Percentiles rank a stretch among this genome's conserved stretches.
These are phyloP conservation scores for Fistulifera solaris DNA, from an alignment of 108 stramenopile species.

Conservation along the genomic window DNA sequence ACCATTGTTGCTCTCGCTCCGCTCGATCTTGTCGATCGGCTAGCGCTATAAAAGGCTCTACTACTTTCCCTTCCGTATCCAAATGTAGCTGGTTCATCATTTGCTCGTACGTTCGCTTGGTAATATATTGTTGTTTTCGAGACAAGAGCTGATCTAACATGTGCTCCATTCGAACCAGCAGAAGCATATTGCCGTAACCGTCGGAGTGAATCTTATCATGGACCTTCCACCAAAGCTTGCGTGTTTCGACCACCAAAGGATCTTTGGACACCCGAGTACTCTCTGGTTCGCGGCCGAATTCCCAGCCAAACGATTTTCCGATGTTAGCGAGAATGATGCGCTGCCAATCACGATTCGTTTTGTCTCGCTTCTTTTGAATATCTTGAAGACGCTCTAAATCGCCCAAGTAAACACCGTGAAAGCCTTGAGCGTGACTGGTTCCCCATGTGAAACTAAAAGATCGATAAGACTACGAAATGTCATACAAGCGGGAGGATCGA, in stretches of 20 bases:
- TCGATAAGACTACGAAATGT: neutral
- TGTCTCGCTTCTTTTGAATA: conserved; percentile 75
- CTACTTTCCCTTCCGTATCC: conserved; percentile 60
- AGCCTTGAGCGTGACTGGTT: conserved; percentile 56
- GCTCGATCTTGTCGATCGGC: conserved; percentile 48
- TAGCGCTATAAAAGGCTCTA: conserved; percentile 69
- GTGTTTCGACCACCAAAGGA: conserved; percentile 56
- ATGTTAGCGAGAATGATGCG: conserved; percentile 72
- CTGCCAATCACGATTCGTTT: conserved; percentile 75
- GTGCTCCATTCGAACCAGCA: conserved; percentile 60
- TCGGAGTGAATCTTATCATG: conserved; percentile 59
- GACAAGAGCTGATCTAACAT: conserved; percentile 51
- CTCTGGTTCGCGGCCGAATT: conserved; percentile 12
- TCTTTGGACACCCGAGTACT: conserved; percentile 7
- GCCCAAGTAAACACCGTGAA: conserved; percentile 78
- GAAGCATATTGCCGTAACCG: conserved; percentile 70
- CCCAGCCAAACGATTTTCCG: conserved; percentile 41
- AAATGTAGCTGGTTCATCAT: conserved; percentile 71
- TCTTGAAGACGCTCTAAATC: conserved; percentile 75
- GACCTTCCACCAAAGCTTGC: conserved; percentile 65
- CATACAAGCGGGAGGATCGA: neutral
- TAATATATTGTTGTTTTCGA: conserved; percentile 48
- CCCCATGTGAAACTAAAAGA: conserved; percentile 57
- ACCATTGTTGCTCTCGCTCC: conserved; percentile 48
- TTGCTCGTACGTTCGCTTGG: conserved; percentile 41